A percentile compares a stretch with the other conserved stretches of the same genome.
These are phyloP conservation scores for Fusarium secorum DNA, from an alignment of 2,329 filamentous ascomycete genomes.

Conservation along the genomic window DNA sequence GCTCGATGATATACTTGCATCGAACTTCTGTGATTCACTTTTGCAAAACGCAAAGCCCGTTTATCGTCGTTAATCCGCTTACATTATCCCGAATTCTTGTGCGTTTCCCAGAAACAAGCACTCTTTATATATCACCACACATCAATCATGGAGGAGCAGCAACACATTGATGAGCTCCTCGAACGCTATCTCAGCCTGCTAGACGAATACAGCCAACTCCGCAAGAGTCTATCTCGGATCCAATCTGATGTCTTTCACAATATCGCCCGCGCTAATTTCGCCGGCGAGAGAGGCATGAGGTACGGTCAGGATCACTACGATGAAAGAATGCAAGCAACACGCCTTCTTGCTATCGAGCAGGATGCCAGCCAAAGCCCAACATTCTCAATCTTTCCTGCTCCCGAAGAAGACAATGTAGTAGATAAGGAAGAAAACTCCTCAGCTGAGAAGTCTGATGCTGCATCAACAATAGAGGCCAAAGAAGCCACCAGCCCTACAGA, in stretches of 20 bases:
- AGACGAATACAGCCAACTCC: slow-evolving; percentile 71
- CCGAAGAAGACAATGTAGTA: slow-evolving; percentile 9
- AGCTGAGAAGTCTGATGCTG: background rate
- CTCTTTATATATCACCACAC: background rate
- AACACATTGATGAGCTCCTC: slow-evolving; percentile 68
- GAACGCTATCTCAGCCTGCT: slow-evolving; percentile 71
- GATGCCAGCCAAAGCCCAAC: slow-evolving; percentile 17
- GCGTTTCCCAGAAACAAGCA: background rate
- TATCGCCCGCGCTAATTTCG: slow-evolving; percentile 79
- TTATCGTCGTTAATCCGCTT: no score
- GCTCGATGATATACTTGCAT: background rate
- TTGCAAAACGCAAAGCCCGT: background rate
- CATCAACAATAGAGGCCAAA: slow-evolving; percentile 7
- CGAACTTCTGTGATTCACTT: background rate
- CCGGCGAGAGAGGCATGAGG: slow-evolving; percentile 66
- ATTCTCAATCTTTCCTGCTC: slow-evolving; percentile 29
- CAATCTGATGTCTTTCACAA: slow-evolving; percentile 65
- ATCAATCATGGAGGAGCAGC: slow-evolving; percentile 40
- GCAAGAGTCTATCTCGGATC: slow-evolving; percentile 59
- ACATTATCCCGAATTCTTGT: background rate
- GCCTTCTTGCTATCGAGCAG: slow-evolving; percentile 48
- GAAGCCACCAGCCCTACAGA: slow-evolving; percentile 15
- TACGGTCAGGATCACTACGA: slow-evolving; percentile 79
- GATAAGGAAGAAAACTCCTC: background rate
- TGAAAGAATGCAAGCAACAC: slow-evolving; percentile 71